A percentile compares a stretch with the other conserved stretches of the same genome.
Conservation (phyloP, 2,329 filamentous ascomycete genomes). For the Aspergillus sp. region DNA sequence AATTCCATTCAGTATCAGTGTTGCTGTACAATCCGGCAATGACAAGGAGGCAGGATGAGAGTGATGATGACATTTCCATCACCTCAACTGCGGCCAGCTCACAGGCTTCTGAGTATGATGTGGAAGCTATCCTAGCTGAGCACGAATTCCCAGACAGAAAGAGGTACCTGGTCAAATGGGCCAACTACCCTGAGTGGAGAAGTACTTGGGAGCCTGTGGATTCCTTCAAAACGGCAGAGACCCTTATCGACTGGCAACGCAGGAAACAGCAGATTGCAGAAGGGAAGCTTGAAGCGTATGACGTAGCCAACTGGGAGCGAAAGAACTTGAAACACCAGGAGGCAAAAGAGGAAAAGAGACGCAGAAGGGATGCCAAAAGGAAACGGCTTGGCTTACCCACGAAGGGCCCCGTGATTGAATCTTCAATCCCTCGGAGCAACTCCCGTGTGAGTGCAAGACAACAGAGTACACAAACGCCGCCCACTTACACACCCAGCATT, state of each 20-base stretch:
- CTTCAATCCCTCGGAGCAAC: background rate
- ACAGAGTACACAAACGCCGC: background rate
- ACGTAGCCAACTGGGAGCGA: constrained; percentile 35
- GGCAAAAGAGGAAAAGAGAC: constrained; percentile 26
- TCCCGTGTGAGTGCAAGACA: background rate
- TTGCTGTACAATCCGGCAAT: constrained; percentile 9
- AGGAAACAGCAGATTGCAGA: constrained; percentile 35
- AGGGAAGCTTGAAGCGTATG: constrained; percentile 33
- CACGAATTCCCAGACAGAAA: constrained; percentile 34
- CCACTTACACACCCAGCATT: background rate
- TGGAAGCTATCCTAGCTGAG: constrained; percentile 58
- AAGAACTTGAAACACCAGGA: constrained; percentile 23
- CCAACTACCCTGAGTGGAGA: constrained; percentile 58
- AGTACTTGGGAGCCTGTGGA: constrained; percentile 57
- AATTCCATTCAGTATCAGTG: too few relatives aligned
- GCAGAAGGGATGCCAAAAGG: constrained; percentile 32
- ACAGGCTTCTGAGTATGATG: constrained; percentile 52
- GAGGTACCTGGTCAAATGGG: constrained; percentile 66
- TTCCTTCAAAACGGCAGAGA: constrained; percentile 41
- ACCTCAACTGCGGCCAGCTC: constrained; percentile 54
- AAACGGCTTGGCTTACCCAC: constrained; percentile 22
- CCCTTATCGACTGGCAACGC: constrained; percentile 44
- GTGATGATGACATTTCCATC: constrained; percentile 57
- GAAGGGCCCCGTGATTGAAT: too few relatives aligned
- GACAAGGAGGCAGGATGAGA: constrained; percentile 18